phyloP scores from a whole-genome alignment of 208 protist genomes.

The Wallacemonas sp. region DNA sequence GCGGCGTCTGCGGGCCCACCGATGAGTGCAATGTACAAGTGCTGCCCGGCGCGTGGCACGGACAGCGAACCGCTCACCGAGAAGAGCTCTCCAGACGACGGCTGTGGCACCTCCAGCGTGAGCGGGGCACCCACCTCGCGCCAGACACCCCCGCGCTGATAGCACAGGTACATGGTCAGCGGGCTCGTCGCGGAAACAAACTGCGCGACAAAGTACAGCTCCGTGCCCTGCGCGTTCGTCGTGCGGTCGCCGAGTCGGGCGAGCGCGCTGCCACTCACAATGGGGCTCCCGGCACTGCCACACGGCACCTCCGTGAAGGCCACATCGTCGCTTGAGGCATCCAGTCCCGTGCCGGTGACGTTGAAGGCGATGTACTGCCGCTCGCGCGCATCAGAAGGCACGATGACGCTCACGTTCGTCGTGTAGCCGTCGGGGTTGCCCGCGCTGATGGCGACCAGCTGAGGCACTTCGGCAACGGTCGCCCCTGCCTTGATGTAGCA shows the following conservation, averaged over 20 bases:
- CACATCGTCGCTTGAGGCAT: conserved; percentile 37
- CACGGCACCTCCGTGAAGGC: conserved; percentile 75
- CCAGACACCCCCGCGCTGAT: conserved; percentile 51
- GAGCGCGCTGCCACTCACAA: conserved; percentile 35
- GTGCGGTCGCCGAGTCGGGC: conserved; percentile 25
- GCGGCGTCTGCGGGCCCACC: conserved; percentile 7
- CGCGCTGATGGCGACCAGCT: conserved; percentile 46
- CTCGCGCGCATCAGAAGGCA: conserved; percentile 19
- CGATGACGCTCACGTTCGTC: conserved; percentile 31
- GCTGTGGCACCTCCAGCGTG: conserved; percentile 34
- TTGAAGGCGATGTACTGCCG: conserved; percentile 80
- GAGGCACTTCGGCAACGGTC: conserved; percentile 84
- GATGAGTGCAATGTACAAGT: conserved; percentile 55
- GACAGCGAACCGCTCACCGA: conserved; percentile 13
- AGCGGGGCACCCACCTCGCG: conserved; percentile 55
- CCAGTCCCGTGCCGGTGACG: conserved; percentile 51
- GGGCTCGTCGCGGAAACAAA: conserved; percentile 35
- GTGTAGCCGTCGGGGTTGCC: conserved; percentile 74
- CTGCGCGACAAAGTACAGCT: conserved; percentile 64
- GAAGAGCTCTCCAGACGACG: conserved; percentile 34
- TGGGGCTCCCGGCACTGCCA: conserved; percentile 16
- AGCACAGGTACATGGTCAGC: conserved; percentile 63
- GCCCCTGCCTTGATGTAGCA: conserved; percentile 69
- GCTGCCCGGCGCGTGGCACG: conserved; percentile 70
- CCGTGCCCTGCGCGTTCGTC: conserved; percentile 22